Conservation (phyloP, 2,329 filamentous ascomycete species). For the Fusarium euwallaceae region DNA sequence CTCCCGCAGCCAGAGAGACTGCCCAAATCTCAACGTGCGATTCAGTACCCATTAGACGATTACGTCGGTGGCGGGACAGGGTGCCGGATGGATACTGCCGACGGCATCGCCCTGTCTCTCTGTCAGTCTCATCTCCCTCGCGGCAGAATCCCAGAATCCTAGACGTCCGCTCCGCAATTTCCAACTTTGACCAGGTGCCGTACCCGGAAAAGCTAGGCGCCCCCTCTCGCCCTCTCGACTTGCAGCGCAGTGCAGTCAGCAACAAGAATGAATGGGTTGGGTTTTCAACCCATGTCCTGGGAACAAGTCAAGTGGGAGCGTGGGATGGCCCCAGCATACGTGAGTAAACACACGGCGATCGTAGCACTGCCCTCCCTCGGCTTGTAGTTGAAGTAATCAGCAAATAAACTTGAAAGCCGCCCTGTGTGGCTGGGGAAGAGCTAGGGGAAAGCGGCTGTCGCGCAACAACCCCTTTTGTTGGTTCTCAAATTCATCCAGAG, state of each 20-base stretch:
- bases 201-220: conserved; percentile 17
- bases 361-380: conserved; percentile 10
- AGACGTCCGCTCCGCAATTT: conserved; percentile 22
- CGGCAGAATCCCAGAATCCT: conserved; percentile 6
- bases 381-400: conserved; percentile 11
- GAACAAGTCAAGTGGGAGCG: conserved; percentile 26
- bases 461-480: background rate
- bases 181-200: conserved; percentile 18
- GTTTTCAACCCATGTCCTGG: conserved; percentile 22
- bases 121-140: conserved; percentile 23
- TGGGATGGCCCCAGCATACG: conserved; percentile 26
- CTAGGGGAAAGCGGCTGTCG: conserved; percentile 22
- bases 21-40: conserved; percentile 32
- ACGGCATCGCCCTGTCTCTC: conserved; percentile 39
- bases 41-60: conserved; percentile 34
- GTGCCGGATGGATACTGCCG: conserved; percentile 43
- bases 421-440: conserved; percentile 27
- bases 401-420: conserved; percentile 21
- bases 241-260: conserved; percentile 20
- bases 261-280: conserved; percentile 21
- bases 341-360: conserved; percentile 21
- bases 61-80: conserved; percentile 47
- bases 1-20: conserved; percentile 21
- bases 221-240: conserved; percentile 11
- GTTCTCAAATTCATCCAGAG: background rate